Base-by-base conservation (phyloP, 345 rosid genomes). In the Gossypium mustelinum region DNA sequence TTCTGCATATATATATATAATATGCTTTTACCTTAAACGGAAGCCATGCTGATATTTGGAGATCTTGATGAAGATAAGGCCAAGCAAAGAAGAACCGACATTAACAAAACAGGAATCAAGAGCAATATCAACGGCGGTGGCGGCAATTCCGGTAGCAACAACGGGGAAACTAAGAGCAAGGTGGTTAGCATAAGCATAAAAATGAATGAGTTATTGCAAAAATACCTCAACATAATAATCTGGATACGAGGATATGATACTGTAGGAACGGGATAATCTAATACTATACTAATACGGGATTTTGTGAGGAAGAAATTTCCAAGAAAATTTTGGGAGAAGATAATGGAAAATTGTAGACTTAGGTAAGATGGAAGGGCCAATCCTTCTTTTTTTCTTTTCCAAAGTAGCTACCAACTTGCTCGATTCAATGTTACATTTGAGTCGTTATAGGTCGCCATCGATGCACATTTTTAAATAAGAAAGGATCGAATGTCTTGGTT, bases 61-160 rank as follows among this genome's bases (percentile, higher is more conserved):
- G 74, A 41, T 3, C 24, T 22, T 22, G 24, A 22, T 22, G 22
- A 20, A 20, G 22, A 20, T 20, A 79, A 70, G 18, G 78, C 81
- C 60, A 79, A 34, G 51, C 54, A 69, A 55, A 70, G 10, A 17
- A 79, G 78, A 54, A 55, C 2, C 13, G n/a, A n/a, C 66, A 79
- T 60, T 20, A 79, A 70, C 18, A 79, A 24, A 3, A 79, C 75
- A 4, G 81, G 81, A 63, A 75, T 45, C 41, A n/a, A 29, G 61
- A 79, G 78, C 12, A 79, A 57, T 12, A 54, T 11, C 22, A 63
- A 70, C 6, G 78, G 81, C 11, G 81, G 81, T 9, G 81, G 81
- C 12, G 75, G 72, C 14, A 79, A 41, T 9, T 76, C 75, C 13
- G 78, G 75, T 56, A 79, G 47, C 52, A 75, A 67, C 47, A 75